Evolutionary conservation across 495 filamentous ascomycete species (phyloP).

Genomic region (Lasiosphaeria ovina): DNA sequence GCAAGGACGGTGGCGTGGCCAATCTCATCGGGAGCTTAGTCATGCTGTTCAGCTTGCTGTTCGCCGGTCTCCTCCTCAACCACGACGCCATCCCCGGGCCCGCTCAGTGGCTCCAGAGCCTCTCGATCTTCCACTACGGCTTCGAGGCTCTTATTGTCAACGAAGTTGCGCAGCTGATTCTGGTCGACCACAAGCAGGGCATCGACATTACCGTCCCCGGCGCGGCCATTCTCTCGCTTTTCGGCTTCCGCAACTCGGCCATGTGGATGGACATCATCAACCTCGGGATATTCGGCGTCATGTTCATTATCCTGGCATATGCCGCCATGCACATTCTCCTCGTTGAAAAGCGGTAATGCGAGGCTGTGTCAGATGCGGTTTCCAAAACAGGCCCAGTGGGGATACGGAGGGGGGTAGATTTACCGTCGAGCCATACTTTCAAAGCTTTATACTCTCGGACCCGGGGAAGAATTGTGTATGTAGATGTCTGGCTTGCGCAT

Average conservation of each 20-base stretch:
- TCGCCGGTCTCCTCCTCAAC: conserved; percentile 90
- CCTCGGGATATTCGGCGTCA: conserved; percentile 74
- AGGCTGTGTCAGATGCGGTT: background rate
- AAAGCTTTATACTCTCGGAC: too few species aligned
- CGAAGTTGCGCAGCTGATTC: conserved; percentile 85
- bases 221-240: conserved; percentile 87
- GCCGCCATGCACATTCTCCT: conserved; percentile 89
- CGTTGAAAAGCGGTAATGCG: conserved; percentile 75
- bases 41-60: conserved; percentile 96
- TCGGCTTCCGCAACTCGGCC: conserved; percentile 82
- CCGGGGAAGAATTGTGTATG: too few species aligned
- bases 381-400: background rate
- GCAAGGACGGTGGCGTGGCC: conserved; percentile 87
- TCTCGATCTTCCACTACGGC: conserved; percentile 99
- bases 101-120: conserved; percentile 84
- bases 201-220: conserved; percentile 95
- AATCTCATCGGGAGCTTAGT: conserved; percentile 93
- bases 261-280: conserved; percentile 84
- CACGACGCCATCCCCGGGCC: conserved; percentile 84
- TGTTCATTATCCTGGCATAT: conserved; percentile 88
- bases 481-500: too few species aligned
- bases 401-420: conserved; percentile 3
- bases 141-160: conserved; percentile 98
- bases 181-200: conserved; percentile 91
- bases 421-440: background rate